Percentiles rank a stretch among this genome's conserved stretches.
Conservation (phyloP, 164 flowering plant genomes). For the Dillenia suffruticosa region DNA sequence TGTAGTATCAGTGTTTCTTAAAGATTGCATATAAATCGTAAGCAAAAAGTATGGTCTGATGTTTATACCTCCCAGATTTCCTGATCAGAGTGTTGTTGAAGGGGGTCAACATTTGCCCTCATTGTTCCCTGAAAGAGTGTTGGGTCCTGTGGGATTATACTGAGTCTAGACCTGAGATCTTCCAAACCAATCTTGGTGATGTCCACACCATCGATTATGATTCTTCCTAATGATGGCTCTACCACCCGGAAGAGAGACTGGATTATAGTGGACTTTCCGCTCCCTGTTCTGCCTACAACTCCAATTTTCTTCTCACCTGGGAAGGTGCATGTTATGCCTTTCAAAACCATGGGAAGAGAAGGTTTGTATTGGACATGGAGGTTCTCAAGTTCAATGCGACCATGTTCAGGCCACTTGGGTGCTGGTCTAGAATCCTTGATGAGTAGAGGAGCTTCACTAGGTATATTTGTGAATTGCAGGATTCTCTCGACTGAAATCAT, state of each 20-base stretch:
- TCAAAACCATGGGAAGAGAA: slow-evolving; percentile 60
- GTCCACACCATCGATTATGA: slow-evolving; percentile 67
- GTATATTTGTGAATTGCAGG: slow-evolving; percentile 54
- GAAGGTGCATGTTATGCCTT: slow-evolving; percentile 63
- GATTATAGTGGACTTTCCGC: slow-evolving; percentile 89
- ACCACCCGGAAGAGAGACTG: slow-evolving; percentile 80
- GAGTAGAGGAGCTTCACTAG: slow-evolving; percentile 74
- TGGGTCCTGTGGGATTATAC: slow-evolving; percentile 89
- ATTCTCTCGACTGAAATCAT: slow-evolving; percentile 85
- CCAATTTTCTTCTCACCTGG: slow-evolving; percentile 71
- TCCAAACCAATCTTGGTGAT: slow-evolving; percentile 60
- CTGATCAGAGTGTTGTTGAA: slow-evolving; percentile 56
- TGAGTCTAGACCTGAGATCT: slow-evolving; percentile 64
- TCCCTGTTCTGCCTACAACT: slow-evolving; percentile 84
- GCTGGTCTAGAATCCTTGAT: slow-evolving; percentile 52
- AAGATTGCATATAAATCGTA: not conserved
- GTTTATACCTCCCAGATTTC: slow-evolving; percentile 75
- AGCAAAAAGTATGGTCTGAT: not conserved
- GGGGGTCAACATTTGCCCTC: slow-evolving; percentile 78
- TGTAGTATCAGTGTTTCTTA: slow-evolving; percentile 3
- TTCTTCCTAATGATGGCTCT: slow-evolving; percentile 63
- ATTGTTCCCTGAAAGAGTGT: slow-evolving; percentile 73
- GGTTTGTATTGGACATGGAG: slow-evolving; percentile 62
- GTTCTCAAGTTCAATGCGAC: slow-evolving; percentile 46
- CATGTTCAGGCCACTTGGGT: slow-evolving; percentile 63